Evolutionary conservation across 768 basidiomycete genomes (phyloP), one percentile per base, ranked within the genome.

Genomic region (Auricularia auricula-judae): DNA sequence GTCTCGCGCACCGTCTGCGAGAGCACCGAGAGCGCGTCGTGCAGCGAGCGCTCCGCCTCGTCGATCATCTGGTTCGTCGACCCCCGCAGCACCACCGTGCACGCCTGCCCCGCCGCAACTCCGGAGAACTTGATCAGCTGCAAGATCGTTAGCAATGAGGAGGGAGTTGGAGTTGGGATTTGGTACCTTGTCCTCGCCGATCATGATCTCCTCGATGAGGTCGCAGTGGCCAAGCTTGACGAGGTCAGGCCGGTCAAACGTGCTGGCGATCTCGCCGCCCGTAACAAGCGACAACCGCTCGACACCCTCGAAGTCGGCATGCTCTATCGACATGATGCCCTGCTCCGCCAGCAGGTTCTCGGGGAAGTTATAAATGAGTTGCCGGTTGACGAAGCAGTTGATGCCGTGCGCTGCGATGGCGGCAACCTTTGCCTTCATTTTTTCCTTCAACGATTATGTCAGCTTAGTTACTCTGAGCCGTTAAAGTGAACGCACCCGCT

Each of bases 121-220:
- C 97, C 97, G 8, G 97, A 98, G 81, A 99, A 99, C 78, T 98
- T 99, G 80, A 98, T 97, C 67, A 99, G 82, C 95, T 98, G 69
- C 39, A 7, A 42, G 23, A 36, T 4, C 0, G 39, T 71, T 39
- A 71, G 65, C 0, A 10, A 5, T 1, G n/a, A 1, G 29, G 53
- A 12, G 43, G 18, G 23, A 36, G 14, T 33, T 47, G 34, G 4
- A 63, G 23, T 4, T 42, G 21, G 47, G 47, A 8, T 21, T 21
- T 3, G 64, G 79, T 66, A 93, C 96, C 86, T 94, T 97, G 76
- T 99, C 97, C 78, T 99, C 97, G 18, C 97, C 97, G 68, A 99
- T 98, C 83, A 99, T 98, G 70, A 98, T 88, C 78, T 99, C 97
- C 77, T 98, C 97, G 64, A 99, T 97, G 67, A 94, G 73, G 68